Evolutionary conservation across 192 early-diverging fungal species (phyloP).

Genomic region (Geranomyces michiganensis): DNA sequence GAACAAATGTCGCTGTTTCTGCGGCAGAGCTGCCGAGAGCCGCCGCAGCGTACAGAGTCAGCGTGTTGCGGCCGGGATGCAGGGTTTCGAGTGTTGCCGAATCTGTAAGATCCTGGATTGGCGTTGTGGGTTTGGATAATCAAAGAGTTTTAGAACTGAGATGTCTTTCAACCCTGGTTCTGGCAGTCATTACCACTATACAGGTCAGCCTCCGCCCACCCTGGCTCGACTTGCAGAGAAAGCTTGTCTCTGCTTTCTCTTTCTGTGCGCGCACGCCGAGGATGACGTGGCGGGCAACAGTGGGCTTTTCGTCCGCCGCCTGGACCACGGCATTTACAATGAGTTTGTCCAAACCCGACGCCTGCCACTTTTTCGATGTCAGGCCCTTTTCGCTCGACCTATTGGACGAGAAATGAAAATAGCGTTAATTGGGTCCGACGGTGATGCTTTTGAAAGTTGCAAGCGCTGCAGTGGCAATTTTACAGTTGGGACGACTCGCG

Average conservation of each 20-base stretch:
- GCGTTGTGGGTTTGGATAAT: background rate
- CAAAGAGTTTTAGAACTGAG: too few relatives aligned
- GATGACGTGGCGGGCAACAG: slow-evolving; percentile 15
- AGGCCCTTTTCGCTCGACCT: background rate
- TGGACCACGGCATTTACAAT: background rate
- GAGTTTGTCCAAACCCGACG: background rate
- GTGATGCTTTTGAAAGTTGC: too few relatives aligned
- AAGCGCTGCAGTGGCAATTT: background rate
- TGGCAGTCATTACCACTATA: slow-evolving; percentile 37
- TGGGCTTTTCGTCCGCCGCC: slow-evolving; percentile 4
- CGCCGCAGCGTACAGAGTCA: slow-evolving; percentile 24
- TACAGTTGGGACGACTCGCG: background rate
- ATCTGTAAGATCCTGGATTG: slow-evolving; percentile 31
- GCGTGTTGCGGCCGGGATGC: slow-evolving; percentile 24
- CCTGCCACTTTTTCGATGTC: background rate
- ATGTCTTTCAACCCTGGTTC: background rate
- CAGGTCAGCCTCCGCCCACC: slow-evolving; percentile 17
- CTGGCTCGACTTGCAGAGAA: slow-evolving; percentile 6
- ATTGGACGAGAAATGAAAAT: too few relatives aligned
- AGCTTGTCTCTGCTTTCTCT: slow-evolving; percentile 14
- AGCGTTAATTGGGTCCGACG: too few relatives aligned
- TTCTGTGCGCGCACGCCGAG: slow-evolving; percentile 13
- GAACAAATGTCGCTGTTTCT: background rate
- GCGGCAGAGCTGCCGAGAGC: too few relatives aligned
- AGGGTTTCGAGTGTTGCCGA: background rate